Percentiles rank a stretch among this genome's conserved stretches.
Evolutionary conservation across 768 basidiomycete species (phyloP).

Genomic region (Boletus subparvulus): DNA sequence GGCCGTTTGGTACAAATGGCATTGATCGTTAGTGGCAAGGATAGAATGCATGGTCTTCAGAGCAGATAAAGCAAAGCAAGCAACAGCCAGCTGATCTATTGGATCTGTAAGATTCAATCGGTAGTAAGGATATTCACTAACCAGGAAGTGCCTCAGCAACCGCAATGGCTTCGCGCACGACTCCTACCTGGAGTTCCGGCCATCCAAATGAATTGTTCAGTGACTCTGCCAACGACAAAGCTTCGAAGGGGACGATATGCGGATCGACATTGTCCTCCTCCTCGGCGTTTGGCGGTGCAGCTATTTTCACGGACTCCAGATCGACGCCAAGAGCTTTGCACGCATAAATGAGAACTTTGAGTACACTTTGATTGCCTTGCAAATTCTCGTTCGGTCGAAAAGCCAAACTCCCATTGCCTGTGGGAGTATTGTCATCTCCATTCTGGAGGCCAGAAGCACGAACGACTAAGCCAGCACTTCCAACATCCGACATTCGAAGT

Average conservation of each 20-base stretch:
- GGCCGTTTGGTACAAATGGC: constrained; percentile 71
- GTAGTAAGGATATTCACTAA: constrained; percentile 33
- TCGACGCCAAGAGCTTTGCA: constrained; percentile 82
- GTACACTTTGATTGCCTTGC: constrained; percentile 81
- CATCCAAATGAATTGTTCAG: constrained; percentile 73
- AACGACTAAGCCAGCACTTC: constrained; percentile 46
- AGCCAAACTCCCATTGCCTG: constrained; percentile 56
- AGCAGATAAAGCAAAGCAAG: constrained; percentile 87
- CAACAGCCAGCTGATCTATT: constrained; percentile 79
- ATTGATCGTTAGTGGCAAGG: constrained; percentile 75
- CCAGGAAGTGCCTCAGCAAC: constrained; percentile 91
- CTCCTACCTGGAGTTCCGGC: constrained; percentile 92
- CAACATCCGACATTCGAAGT: constrained; percentile 37
- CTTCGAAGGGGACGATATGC: constrained; percentile 28
- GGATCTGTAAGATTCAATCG: constrained; percentile 4
- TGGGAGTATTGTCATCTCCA: constrained; percentile 21
- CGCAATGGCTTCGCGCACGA: constrained; percentile 89
- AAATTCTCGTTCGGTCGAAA: constrained; percentile 70
- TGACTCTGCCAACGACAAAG: constrained; percentile 38
- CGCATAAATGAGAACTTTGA: constrained; percentile 69
- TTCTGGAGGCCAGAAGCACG: constrained; percentile 42
- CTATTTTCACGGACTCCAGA: constrained; percentile 65
- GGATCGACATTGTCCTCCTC: constrained; percentile 21
- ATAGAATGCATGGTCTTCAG: constrained; percentile 70
- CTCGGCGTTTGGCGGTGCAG: constrained; percentile 30